phyloP scores from a whole-genome alignment of 768 basidiomycete species.

The Boletus pseudo-olivaceus region DNA sequence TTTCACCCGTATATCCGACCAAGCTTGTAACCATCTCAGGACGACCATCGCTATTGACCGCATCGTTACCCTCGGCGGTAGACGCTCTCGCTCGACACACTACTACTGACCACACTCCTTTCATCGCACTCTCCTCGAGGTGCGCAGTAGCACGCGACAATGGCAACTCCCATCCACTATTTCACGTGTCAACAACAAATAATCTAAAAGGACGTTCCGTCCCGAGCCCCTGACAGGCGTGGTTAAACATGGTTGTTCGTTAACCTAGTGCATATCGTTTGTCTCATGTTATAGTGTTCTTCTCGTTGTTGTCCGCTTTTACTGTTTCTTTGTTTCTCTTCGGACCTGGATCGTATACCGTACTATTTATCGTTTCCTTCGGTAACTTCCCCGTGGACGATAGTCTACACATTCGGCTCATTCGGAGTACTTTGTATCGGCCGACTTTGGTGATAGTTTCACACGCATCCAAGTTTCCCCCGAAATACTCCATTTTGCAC shows the following conservation, averaged over 20 bases:
- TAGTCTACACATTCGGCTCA: background rate
- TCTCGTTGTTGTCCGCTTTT: background rate
- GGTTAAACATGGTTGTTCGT: background rate
- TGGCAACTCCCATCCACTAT: background rate
- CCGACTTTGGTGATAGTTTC: constrained; percentile 10
- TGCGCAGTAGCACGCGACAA: constrained; percentile 1
- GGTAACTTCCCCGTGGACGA: background rate
- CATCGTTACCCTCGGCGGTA: background rate
- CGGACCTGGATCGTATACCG: constrained; percentile 1
- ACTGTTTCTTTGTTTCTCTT: background rate
- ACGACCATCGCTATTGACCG: background rate
- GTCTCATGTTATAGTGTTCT: background rate
- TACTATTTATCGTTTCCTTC: background rate
- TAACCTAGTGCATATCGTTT: background rate
- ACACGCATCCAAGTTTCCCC: constrained; percentile 1
- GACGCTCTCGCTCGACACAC: background rate
- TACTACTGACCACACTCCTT: background rate
- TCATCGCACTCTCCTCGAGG: background rate
- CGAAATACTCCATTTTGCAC: background rate
- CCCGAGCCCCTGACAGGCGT: background rate
- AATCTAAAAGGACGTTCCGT: constrained; percentile 3
- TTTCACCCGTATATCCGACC: constrained; percentile 1
- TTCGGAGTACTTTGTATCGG: constrained; percentile 11
- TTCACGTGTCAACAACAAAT: constrained; percentile 12
- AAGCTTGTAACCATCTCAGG: background rate